Percentiles rank a stretch among this genome's conserved stretches.
Evolutionary conservation across 2,329 filamentous ascomycete genomes (phyloP).

Genomic region (Colletotrichum zoysiae): DNA sequence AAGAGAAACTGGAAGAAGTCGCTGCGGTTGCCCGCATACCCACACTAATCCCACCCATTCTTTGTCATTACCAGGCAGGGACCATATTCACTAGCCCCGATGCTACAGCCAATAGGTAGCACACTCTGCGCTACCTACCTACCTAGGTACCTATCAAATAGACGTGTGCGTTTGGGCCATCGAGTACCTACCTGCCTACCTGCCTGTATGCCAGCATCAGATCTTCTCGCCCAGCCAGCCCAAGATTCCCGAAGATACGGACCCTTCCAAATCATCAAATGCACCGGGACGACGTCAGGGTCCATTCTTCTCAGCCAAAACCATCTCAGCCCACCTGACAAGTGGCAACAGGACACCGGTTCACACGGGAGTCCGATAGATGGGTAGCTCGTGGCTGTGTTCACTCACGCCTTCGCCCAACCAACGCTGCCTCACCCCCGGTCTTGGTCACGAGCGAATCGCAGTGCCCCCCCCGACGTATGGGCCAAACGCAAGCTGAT

Average conservation of each 20-base stretch:
- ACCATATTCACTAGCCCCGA: background rate
- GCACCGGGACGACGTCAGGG: conserved; percentile 13
- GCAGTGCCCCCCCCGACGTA: background rate
- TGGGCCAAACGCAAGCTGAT: conserved; percentile 1
- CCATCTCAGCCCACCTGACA: background rate
- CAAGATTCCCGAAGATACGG: background rate
- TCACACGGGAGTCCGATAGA: conserved; percentile 14
- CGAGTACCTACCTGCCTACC: background rate
- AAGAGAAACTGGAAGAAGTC: too few species aligned
- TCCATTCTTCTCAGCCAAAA: conserved; percentile 13
- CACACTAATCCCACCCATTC: conserved; percentile 6
- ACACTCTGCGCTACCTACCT: background rate
- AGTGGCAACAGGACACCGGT: background rate
- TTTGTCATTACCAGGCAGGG: background rate
- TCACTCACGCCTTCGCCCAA: conserved; percentile 21
- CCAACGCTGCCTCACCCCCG: background rate
- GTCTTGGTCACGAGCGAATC: conserved; percentile 13
- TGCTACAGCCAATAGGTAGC: background rate
- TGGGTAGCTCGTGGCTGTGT: conserved; percentile 30
- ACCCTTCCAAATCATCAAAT: conserved; percentile 3
- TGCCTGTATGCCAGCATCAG: background rate
- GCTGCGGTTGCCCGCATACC: too few species aligned
- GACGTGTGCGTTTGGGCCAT: background rate
- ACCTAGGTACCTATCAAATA: too few species aligned
- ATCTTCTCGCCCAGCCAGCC: conserved; percentile 2